Evolutionary conservation across 208 protist genomes (phyloP), one percentile per base, ranked within the genome.

Genomic region (Jaenimonas drosophilae): DNA sequence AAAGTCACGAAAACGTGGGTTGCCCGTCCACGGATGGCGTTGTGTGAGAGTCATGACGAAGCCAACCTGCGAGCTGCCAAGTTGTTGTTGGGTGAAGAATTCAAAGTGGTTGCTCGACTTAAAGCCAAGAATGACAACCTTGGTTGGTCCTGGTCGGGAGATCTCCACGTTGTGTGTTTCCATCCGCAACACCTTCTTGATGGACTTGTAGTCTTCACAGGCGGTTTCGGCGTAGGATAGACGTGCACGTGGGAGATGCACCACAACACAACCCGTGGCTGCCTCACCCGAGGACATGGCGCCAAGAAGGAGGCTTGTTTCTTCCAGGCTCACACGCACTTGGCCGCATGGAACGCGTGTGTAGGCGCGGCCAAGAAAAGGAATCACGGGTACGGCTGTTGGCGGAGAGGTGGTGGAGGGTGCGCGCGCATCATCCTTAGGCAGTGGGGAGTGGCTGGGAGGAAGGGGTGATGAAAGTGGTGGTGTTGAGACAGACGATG

Each of bases 21-120:
- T 93, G 24, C 85, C 85, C 6, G 85, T 93, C 81, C 85, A 93
- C 17, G 85, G 85, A 55, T 84, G 67, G 2, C 68, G 73, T 69
- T 93, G 85, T 30, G 54, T 54, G 24, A 93, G 66, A n/a, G 56
- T 74, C 20, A 92, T 49, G 19, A 64, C 58, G 50, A 85, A 92
- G 50, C 63, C 70, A 3, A 92, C 69, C 12, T 81, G 64, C 1
- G 39, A 27, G 25, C 58, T 61, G 9, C 75, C 75, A 40, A 93
- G 52, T 26, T 50, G 45, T 59, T 93, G 85, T 12, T 58, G 64
- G 9, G 80, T 87, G 61, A 74, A 93, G 36, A 93, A 89, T 40
- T 90, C 74, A 44, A 90, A 75, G 52, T 65, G 55, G 52, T 93
- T 93, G 12, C 51, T 41, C 9, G 75, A 76, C 17, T 64, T 54